Evolutionary conservation across 495 filamentous ascomycete species (phyloP), one percentile per base, ranked within the genome.

Genomic region (Aspergillus nanangensis): DNA sequence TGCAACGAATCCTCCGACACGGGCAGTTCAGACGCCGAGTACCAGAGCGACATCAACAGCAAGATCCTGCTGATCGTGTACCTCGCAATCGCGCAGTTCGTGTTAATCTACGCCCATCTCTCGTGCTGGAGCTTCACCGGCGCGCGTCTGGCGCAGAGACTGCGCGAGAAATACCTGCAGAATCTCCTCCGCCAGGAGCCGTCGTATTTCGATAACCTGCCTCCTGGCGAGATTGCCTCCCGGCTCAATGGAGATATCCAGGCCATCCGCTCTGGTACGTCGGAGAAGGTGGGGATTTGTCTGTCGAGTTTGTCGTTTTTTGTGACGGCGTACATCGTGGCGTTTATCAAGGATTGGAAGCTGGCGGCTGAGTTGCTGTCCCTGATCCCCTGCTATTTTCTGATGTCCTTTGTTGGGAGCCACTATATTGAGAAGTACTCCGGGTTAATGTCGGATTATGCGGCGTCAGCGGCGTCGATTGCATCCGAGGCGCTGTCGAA

Each of bases 21-120:
- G 18, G 47, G 39, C 24, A 49, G 50, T 17, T 53, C 46, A n/a
- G n/a, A n/a, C n/a, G n/a, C n/a, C n/a, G n/a, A n/a, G 15, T 66
- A 70, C 27, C 71, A 78, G 49, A 41, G 50, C 13, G 53, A 55
- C 13, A 74, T 83, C 56, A 75, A 82, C 54, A 45, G 58, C 52
- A 82, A 81, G 54, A 73, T 87, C n/a, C 52, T 86, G 17, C 53
- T 78, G 33, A 74, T 86, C 31, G 70, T 86, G 5, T 86, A 84
- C 48, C 57, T 85, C 42, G 74, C 75, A 33, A 77, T 85, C 46
- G 83, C 79, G 5, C 72, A 76, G 36, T 80, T 87, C 47, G 72
- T 76, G 21, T 49, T 73, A 43, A 82, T 85, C 41, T 86, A 84
- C 52, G 27, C 57, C 14, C 61, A 70, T 34, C 48, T 69, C 4